Evolutionary conservation across 73 alveolate species (phyloP), one percentile per base, ranked within the genome.

Genomic region (Loxodes magnus): DNA sequence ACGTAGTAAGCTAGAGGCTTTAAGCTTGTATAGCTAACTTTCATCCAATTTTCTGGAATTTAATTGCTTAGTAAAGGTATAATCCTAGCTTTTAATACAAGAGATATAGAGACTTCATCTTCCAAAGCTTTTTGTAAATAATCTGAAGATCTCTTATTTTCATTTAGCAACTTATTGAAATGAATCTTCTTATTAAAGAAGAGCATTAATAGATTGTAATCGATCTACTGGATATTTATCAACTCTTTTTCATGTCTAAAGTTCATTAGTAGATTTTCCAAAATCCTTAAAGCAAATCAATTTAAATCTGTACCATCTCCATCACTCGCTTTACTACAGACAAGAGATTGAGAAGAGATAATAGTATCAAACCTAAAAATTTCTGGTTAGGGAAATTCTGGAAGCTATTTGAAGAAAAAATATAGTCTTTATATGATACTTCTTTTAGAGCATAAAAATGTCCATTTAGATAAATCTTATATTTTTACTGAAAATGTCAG

Each of bases 31-130:
- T 88, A 96, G 12, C 92, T 79, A 23, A 69, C 79, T 30, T 78
- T 82, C 80, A 71, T 77, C 99, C 99, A 96, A 62, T 78, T 77
- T 51, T 84, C 84, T 5, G 99, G 99, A 0, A 94, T 97, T 71
- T 85, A 79, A 25, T 97, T 97, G 51, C 85, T 94, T 74, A 90
- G 88, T 30, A 96, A 64, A 49, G 90, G 59, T 52, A 72, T 74
- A 46, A 93, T 67, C 61, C 96, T 94, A 33, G 85, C 93, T 81
- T 96, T 99, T 33, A 95, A 73, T 52, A 89, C 72, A 33, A 94
- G 79, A 28, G 97, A 75, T 97, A 87, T 82, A 30, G 85, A 87
- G 3, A 90, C 89, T 62, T 84, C 88, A 58, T 98, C 98, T 69
- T 80, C 82, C 26, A 90, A 71, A 6, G 97, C 98, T 63, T 79